These are phyloP conservation scores for Azolla pinnata DNA, from an alignment of 75 land plant species.

Conservation along the genomic window DNA sequence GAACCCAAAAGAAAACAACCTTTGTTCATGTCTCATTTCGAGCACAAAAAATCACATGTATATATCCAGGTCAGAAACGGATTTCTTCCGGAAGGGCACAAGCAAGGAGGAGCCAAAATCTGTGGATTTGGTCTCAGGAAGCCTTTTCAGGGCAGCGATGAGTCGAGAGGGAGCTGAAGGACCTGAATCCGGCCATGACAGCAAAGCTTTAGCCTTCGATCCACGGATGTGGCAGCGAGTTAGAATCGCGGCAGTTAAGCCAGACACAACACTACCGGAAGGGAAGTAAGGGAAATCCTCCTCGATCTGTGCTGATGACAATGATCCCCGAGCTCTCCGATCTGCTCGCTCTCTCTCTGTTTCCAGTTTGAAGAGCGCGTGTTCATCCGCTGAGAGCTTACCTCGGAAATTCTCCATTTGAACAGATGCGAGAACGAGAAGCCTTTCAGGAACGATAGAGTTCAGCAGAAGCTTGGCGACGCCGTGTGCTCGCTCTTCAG, in stretches of 20 bases:
- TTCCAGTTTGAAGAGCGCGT: constrained; percentile 59
- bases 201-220: constrained; percentile 42
- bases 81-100: neutral
- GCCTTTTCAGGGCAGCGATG: constrained; percentile 22
- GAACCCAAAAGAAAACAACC: too few relatives aligned
- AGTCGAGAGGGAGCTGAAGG: constrained; percentile 20
- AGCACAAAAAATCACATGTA: too few relatives aligned
- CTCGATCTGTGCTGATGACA: constrained; percentile 6
- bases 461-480: constrained; percentile 56
- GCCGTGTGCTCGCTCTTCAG: constrained; percentile 46
- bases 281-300: constrained; percentile 52
- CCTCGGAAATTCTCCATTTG: constrained; percentile 61
- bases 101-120: constrained; percentile 1
- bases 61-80: neutral
- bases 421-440: constrained; percentile 44
- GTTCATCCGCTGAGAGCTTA: constrained; percentile 60
- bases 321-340: neutral
- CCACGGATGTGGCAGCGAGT: constrained; percentile 51
- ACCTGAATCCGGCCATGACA: constrained; percentile 65
- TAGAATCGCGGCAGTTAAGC: constrained; percentile 66
- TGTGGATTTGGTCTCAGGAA: neutral
- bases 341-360: constrained; percentile 33
- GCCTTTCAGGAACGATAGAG: constrained; percentile 46
- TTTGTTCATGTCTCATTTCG: too few relatives aligned
- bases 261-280: constrained; percentile 78